A percentile compares a stretch with the other conserved stretches of the same genome.
These are phyloP conservation scores for Pleurotus sapidus DNA, from an alignment of 768 basidiomycete genomes.

Conservation along the genomic window DNA sequence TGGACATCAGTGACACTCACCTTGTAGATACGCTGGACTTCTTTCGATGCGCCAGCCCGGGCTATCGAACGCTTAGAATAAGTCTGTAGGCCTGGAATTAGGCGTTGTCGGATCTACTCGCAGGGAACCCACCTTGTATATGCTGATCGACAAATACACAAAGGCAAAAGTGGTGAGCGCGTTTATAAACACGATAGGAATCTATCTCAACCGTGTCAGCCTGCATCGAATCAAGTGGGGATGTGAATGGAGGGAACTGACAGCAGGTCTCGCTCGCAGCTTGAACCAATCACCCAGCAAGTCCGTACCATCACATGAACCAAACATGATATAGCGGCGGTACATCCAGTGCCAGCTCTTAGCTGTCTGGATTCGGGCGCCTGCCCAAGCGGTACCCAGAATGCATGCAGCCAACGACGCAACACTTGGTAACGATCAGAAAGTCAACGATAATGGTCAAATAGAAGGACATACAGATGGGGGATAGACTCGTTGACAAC, in stretches of 20 bases:
- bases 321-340: constrained; percentile 28
- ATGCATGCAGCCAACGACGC: constrained; percentile 44
- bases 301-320: constrained; percentile 37
- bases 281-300: constrained; percentile 43
- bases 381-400: constrained; percentile 45
- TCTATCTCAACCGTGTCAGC: constrained; percentile 20
- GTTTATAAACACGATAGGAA: constrained; percentile 39
- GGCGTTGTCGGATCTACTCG: not conserved
- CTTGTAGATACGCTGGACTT: constrained; percentile 45
- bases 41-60: constrained; percentile 44
- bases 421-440: constrained; percentile 26
- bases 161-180: constrained; percentile 31
- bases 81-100: constrained; percentile 23
- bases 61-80: constrained; percentile 45
- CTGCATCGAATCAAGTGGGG: not conserved
- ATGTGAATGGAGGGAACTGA: constrained; percentile 19
- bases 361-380: constrained; percentile 36
- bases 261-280: constrained; percentile 28
- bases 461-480: not conserved
- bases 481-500: not conserved
- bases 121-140: constrained; percentile 35
- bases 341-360: constrained; percentile 28
- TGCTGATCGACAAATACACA: constrained; percentile 34
- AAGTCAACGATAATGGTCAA: not conserved
- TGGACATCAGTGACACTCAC: constrained; percentile 19